phyloP scores from a whole-genome alignment of 2,329 filamentous ascomycete species.

The Blumeriella jaapii region DNA sequence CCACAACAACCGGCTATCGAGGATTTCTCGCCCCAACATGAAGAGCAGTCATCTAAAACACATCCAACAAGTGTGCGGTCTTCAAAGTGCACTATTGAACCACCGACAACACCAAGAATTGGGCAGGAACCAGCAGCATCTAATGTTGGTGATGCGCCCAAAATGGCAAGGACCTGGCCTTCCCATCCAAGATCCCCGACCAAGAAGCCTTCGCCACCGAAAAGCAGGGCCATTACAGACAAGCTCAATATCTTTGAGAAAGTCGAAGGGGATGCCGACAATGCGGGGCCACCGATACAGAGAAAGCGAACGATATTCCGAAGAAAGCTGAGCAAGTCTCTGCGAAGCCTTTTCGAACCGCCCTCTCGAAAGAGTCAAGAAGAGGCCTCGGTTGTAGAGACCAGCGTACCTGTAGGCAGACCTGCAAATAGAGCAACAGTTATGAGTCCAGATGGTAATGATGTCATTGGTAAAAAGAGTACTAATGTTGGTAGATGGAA shows the following conservation, averaged over 20 bases:
- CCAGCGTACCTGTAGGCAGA: background rate
- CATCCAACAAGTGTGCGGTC: background rate
- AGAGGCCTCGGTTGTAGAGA: background rate
- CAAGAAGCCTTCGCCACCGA: slow-evolving; percentile 7
- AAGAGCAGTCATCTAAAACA: background rate
- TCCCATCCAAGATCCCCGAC: background rate
- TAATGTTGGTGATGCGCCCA: background rate
- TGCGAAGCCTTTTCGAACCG: slow-evolving; percentile 16
- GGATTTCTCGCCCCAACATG: background rate
- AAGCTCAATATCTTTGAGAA: slow-evolving; percentile 21
- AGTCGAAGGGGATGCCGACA: background rate
- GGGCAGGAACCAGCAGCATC: background rate
- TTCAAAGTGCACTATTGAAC: background rate
- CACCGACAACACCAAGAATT: background rate
- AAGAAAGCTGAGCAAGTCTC: slow-evolving; percentile 10
- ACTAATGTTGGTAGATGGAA: slow-evolving; percentile 10
- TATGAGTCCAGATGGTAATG: slow-evolving; percentile 1
- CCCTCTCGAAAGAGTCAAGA: slow-evolving; percentile 7
- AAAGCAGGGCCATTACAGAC: slow-evolving; percentile 17
- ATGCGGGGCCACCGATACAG: background rate
- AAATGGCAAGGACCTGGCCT: background rate
- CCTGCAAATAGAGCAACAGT: background rate
- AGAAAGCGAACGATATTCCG: slow-evolving; percentile 8
- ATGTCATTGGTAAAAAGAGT: slow-evolving; percentile 4
- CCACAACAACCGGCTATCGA: background rate